Evolutionary conservation across 2,329 filamentous ascomycete species (phyloP).

Genomic region (Fusarium falciforme): DNA sequence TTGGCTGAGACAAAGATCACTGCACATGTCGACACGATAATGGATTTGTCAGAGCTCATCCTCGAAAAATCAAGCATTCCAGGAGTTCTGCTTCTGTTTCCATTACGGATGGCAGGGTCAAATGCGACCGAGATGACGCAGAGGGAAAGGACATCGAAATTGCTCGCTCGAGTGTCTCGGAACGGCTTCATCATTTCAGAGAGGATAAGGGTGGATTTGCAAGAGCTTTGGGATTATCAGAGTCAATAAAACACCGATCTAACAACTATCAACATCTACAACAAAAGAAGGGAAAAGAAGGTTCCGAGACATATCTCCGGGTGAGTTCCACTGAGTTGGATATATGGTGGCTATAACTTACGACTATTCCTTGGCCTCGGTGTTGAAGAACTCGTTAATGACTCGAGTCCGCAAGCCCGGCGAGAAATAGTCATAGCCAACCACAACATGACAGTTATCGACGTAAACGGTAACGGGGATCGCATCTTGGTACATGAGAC

Average conservation of each 20-base stretch:
- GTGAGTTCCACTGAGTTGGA: neutral
- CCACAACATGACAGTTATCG: constrained; percentile 46
- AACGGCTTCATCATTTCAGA: constrained; percentile 41
- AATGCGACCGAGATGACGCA: neutral
- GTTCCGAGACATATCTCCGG: neutral
- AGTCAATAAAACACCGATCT: neutral
- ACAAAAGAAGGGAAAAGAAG: neutral
- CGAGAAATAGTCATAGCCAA: constrained; percentile 53
- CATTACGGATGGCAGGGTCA: constrained; percentile 39
- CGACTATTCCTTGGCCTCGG: constrained; percentile 12
- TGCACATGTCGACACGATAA: constrained; percentile 3
- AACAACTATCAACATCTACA: neutral
- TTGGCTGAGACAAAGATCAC: constrained; percentile 2
- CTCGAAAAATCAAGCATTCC: constrained; percentile 25
- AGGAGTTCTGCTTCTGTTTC: constrained; percentile 36
- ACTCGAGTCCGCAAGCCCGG: constrained; percentile 44
- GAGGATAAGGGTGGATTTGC: constrained; percentile 36
- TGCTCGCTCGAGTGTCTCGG: constrained; percentile 25
- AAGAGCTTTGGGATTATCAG: constrained; percentile 35
- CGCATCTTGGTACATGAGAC: constrained; percentile 49
- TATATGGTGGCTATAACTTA: too few species aligned
- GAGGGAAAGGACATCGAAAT: neutral
- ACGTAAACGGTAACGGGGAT: constrained; percentile 53
- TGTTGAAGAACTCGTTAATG: constrained; percentile 48
- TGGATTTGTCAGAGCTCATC: neutral